phyloP scores from a whole-genome alignment of 257 asterid genomes.

The Nemophila menziesii region DNA sequence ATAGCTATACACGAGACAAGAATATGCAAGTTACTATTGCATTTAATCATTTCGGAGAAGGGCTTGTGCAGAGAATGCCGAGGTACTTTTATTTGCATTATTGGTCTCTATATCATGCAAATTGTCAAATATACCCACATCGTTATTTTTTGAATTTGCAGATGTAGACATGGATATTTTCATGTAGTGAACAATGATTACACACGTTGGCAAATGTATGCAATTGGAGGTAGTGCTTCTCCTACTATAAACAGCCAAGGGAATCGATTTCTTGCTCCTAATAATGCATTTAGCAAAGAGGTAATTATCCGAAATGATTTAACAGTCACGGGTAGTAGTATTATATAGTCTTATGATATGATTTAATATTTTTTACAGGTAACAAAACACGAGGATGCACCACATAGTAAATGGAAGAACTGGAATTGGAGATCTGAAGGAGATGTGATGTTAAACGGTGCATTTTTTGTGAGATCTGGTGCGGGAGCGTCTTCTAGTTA shows the following conservation, averaged over 20 bases:
- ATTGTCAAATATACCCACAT: no score
- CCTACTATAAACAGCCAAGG: constrained; percentile 94
- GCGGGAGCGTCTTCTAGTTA: constrained; percentile 73
- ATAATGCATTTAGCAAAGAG: constrained; percentile 48
- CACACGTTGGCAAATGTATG: constrained; percentile 92
- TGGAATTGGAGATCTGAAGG: constrained; percentile 94
- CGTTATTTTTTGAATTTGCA: constrained; percentile 9
- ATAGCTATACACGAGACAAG: constrained; percentile 41
- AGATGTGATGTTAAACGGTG: constrained; percentile 77
- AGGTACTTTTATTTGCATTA: no score
- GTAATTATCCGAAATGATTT: constrained; percentile 12
- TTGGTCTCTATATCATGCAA: no score
- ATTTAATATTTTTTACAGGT: constrained; percentile 23
- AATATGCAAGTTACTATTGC: constrained; percentile 86
- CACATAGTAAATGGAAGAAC: constrained; percentile 48
- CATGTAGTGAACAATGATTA: constrained; percentile 96
- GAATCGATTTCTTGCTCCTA: constrained; percentile 69
- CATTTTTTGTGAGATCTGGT: constrained; percentile 63
- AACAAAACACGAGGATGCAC: constrained; percentile 66
- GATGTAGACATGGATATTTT: constrained; percentile 88
- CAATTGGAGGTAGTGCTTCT: constrained; percentile 82
- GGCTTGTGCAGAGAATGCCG: constrained; percentile 89
- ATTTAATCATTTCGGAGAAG: constrained; percentile 88
- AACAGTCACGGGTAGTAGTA: no score
- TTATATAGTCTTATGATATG: background rate